phyloP scores from a whole-genome alignment of 2,329 filamentous ascomycete genomes.

The Penicillium sp. region DNA sequence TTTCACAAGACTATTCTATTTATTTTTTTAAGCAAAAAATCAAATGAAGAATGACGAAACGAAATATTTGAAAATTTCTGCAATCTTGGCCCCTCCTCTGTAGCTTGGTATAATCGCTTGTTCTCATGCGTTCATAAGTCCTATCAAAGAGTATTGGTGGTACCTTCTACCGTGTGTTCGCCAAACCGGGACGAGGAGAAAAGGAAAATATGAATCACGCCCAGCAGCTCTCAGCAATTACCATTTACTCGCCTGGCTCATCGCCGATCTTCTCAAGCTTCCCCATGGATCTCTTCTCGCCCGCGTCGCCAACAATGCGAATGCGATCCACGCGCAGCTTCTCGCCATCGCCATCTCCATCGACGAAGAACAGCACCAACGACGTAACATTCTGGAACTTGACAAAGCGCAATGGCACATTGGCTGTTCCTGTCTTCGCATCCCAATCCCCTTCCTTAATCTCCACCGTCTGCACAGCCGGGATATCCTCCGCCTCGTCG shows the following conservation, averaged over 20 bases:
- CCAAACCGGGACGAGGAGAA: not conserved
- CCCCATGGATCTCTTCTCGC: slow-evolving; percentile 88
- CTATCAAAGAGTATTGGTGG: not conserved
- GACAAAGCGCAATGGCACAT: slow-evolving; percentile 76
- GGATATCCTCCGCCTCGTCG: slow-evolving; percentile 85
- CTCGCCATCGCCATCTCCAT: slow-evolving; percentile 79
- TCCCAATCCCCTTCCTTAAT: slow-evolving; percentile 79
- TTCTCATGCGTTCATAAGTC: not conserved
- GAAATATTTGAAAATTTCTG: not conserved
- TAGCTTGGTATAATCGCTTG: not conserved
- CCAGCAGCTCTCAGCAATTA: not conserved
- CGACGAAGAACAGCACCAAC: slow-evolving; percentile 81
- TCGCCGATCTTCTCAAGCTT: slow-evolving; percentile 94
- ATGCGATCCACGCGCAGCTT: slow-evolving; percentile 69
- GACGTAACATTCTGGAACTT: slow-evolving; percentile 95
- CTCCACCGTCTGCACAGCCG: slow-evolving; percentile 75
- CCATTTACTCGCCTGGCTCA: slow-evolving; percentile 58
- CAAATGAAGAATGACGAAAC: too few species aligned
- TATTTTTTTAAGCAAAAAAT: not conserved
- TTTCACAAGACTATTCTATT: not conserved
- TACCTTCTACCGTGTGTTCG: not conserved
- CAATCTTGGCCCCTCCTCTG: not conserved
- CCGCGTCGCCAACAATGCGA: slow-evolving; percentile 77
- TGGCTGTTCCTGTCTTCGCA: slow-evolving; percentile 66
- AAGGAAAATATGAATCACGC: not conserved